Percentiles rank a stretch among this genome's conserved stretches.
phyloP scores from a whole-genome alignment of 2,329 filamentous ascomycete genomes.

The Chrysoporthe cubensis region DNA sequence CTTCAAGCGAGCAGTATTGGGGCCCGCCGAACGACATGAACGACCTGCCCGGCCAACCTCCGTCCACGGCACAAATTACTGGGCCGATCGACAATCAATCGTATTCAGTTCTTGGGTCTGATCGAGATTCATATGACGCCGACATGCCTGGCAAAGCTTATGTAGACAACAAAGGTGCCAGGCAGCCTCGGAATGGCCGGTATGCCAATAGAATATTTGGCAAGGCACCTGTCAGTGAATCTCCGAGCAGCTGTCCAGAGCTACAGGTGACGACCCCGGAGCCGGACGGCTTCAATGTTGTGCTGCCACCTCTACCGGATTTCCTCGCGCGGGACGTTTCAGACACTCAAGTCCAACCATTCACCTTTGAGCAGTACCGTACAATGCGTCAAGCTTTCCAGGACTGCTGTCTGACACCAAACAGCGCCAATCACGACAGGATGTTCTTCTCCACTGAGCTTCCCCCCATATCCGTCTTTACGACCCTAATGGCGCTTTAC shows the following conservation, averaged over 20 bases:
- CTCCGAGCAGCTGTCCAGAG: background rate
- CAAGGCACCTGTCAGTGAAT: background rate
- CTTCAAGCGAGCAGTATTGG: constrained; percentile 21
- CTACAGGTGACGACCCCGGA: constrained; percentile 3
- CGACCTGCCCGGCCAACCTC: background rate
- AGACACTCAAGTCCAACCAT: background rate
- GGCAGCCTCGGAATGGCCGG: constrained; percentile 19
- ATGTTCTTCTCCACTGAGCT: constrained; percentile 13
- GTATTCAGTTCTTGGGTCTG: background rate
- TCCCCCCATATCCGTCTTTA: constrained; percentile 10
- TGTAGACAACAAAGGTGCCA: constrained; percentile 23
- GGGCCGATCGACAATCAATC: background rate
- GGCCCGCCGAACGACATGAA: constrained; percentile 8
- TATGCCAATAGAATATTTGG: constrained; percentile 21
- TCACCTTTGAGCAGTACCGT: constrained; percentile 16
- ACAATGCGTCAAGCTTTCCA: constrained; percentile 21
- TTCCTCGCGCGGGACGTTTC: background rate
- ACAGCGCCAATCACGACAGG: background rate
- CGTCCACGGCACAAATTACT: background rate
- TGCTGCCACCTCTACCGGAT: background rate
- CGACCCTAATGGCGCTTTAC: constrained; percentile 17
- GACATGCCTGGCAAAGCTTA: constrained; percentile 16
- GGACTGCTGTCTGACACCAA: constrained; percentile 14
- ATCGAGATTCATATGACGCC: background rate
- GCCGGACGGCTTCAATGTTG: constrained; percentile 4